Conservation (phyloP, 257 asterid species). For the Craterostigma plantagineum region DNA sequence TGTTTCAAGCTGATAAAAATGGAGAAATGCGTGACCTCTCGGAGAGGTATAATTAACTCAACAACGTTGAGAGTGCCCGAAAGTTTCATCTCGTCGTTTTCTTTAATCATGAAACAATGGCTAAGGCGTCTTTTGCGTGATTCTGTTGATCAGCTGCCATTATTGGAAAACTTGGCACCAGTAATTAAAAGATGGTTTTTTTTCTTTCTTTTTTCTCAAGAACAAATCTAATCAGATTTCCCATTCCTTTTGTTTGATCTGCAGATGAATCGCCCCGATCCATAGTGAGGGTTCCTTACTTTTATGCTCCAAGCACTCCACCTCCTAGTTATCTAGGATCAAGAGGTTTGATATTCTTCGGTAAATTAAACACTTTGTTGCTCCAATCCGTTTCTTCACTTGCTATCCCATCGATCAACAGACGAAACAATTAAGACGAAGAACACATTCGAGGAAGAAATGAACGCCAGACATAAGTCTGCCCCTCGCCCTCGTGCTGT, state of each 20-base stretch:
- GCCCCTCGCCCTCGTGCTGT: slow-evolving; percentile 93
- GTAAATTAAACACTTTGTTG: background rate
- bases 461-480: slow-evolving; percentile 30
- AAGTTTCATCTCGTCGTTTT: no score
- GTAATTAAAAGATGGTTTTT: background rate
- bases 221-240: background rate
- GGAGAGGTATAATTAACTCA: no score
- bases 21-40: no score
- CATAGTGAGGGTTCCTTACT: slow-evolving; percentile 46
- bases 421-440: slow-evolving; percentile 24
- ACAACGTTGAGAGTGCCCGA: no score
- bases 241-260: slow-evolving; percentile 6
- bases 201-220: background rate
- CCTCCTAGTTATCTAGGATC: slow-evolving; percentile 17
- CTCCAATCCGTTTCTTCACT: background rate
- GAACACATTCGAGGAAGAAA: slow-evolving; percentile 16
- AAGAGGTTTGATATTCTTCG: slow-evolving; percentile 22
- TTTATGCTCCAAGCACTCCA: slow-evolving; percentile 32
- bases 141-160: no score
- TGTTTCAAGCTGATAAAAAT: no score
- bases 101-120: no score
- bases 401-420: slow-evolving; percentile 8
- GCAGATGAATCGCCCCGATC: slow-evolving; percentile 54
- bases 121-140: no score
- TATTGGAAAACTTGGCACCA: no score